Conservation (phyloP, 768 basidiomycete genomes). For the Crucibulum laeve region DNA sequence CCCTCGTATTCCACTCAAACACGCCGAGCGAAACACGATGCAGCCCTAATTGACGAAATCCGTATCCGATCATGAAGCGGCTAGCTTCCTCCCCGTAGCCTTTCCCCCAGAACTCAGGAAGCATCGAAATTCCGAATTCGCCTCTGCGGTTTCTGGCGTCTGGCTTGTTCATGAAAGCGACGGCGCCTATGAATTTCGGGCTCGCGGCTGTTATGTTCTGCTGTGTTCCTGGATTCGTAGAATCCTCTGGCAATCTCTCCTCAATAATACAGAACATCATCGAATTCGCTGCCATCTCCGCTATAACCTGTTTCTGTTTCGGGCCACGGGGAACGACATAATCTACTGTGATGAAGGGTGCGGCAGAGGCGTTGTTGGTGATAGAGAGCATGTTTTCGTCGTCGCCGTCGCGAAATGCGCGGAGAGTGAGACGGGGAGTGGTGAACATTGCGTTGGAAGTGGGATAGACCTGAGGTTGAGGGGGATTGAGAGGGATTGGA, state of each 20-base stretch:
- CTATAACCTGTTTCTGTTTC: constrained; percentile 5
- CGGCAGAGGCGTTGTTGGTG: constrained; percentile 15
- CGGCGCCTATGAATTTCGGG: constrained; percentile 16
- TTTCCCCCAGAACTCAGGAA: constrained; percentile 17
- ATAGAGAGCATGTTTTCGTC: constrained; percentile 12
- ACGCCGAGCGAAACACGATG: constrained; percentile 23
- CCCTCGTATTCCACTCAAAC: constrained; percentile 10
- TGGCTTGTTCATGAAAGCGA: constrained; percentile 9
- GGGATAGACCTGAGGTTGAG: no score
- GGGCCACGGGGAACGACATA: constrained; percentile 12
- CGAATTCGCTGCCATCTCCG: constrained; percentile 5
- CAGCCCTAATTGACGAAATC: constrained; percentile 9
- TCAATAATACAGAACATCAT: constrained; percentile 13
- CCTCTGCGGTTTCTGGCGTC: constrained; percentile 20
- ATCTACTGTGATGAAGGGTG: constrained; percentile 11
- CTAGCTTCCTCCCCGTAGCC: constrained; percentile 16
- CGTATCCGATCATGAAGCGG: constrained; percentile 12
- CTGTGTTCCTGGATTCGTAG: no score
- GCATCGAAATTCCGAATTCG: constrained; percentile 16
- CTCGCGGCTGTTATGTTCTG: constrained; percentile 12
- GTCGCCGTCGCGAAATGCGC: constrained; percentile 15
- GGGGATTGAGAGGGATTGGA: no score
- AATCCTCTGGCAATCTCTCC: constrained; percentile 13
- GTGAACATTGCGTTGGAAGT: constrained; percentile 16
- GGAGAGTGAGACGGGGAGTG: constrained; percentile 17